Evolutionary conservation across 2,329 filamentous ascomycete genomes (phyloP), one percentile per base, ranked within the genome.

Genomic region (Talaromyces atroroseus): DNA sequence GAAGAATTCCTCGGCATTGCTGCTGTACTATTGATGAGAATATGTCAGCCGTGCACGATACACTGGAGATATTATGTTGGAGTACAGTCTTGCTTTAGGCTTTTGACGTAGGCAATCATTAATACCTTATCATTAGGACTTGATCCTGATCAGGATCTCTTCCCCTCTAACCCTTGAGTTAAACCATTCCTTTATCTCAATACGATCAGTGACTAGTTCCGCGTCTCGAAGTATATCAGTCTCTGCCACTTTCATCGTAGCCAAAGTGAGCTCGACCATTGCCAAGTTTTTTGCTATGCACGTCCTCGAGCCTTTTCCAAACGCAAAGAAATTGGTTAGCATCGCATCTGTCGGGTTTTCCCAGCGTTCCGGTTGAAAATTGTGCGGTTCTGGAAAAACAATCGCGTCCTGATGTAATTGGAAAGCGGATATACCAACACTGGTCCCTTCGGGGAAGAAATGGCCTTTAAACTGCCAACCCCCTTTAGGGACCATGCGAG

Each of bases 111-210:
- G 29, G 26, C 10, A 6, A 36, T 36, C 14, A 36, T 32, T 8
- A 12, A 11, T 10, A 32, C 29, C 29, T 11, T 12, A 16, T 44
- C 14, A 21, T 42, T 18, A 52, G 21, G 29, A 20, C 24, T 44
- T 52, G 18, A 52, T 21, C 23, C 18, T 44, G 3, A 52, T 52
- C 49, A 52, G 32, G 20, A 82, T 77, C 62, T 69, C 75, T 59
- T 77, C 77, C 0, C 76, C 78, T 40, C 76, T 74, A 1, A 82
- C 74, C 60, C 75, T 77, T 1, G 75, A 76, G 61, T 82, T 82
- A 60, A 83, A 82, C 80, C 80, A 82, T 62, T 83, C 77, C 26
- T 73, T 66, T n/a, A 81, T 78, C 64, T 79, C 73, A 11, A 82
- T 72, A 54, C 71, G 66, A 1, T 74, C 68, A 20, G 73, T 63